phyloP scores from a whole-genome alignment of 768 basidiomycete species.

The Candolleomyces aberdarensis region DNA sequence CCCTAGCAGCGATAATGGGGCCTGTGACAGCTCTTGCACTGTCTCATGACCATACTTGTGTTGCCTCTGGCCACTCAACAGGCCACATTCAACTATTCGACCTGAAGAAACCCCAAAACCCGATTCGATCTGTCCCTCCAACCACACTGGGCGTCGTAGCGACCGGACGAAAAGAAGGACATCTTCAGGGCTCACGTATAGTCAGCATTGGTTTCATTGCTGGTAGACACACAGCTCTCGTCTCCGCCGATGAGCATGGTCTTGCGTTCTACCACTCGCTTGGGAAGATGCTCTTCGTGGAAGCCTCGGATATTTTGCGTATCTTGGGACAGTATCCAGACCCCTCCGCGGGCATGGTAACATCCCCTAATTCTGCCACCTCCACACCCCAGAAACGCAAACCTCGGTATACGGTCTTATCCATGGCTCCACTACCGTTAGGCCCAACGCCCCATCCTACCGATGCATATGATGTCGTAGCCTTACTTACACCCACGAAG shows the following conservation, averaged over 20 bases:
- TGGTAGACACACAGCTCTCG: slow-evolving; percentile 87
- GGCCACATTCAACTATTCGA: slow-evolving; percentile 89
- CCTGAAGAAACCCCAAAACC: slow-evolving; percentile 61
- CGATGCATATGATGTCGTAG: slow-evolving; percentile 77
- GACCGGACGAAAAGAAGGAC: slow-evolving; percentile 83
- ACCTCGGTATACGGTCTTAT: slow-evolving; percentile 65
- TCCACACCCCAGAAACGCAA: slow-evolving; percentile 40
- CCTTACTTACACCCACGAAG: slow-evolving; percentile 86
- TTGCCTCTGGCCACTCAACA: slow-evolving; percentile 82
- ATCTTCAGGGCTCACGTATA: slow-evolving; percentile 77
- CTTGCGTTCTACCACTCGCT: slow-evolving; percentile 94
- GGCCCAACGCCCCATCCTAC: slow-evolving; percentile 71
- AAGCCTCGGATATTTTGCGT: slow-evolving; percentile 90
- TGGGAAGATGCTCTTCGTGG: slow-evolving; percentile 92
- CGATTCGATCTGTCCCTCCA: slow-evolving; percentile 69
- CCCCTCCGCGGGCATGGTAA: slow-evolving; percentile 7
- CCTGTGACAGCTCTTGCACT: slow-evolving; percentile 86
- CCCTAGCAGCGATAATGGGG: slow-evolving; percentile 56
- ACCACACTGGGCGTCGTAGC: slow-evolving; percentile 63
- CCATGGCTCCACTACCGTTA: slow-evolving; percentile 79
- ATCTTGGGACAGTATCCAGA: slow-evolving; percentile 91
- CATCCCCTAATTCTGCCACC: slow-evolving; percentile 11
- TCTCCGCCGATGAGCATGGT: slow-evolving; percentile 87
- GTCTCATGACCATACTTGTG: slow-evolving; percentile 90
- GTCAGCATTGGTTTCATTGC: slow-evolving; percentile 84